Conservation (phyloP, 176 grass and related monocot genomes). For the Oryza glaberrima region DNA sequence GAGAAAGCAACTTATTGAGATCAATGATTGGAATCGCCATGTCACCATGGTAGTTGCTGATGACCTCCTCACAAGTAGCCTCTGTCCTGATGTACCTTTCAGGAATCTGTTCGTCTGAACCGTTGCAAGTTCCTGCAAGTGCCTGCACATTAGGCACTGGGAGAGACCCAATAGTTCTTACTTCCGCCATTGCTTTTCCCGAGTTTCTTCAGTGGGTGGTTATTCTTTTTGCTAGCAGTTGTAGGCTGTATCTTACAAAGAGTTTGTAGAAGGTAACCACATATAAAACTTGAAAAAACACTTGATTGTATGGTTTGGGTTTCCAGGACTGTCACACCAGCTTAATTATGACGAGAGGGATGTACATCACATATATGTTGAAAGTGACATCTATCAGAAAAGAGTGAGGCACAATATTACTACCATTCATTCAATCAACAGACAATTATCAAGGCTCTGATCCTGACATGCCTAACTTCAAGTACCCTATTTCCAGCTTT, state of each 20-base stretch:
- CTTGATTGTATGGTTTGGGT: too few relatives aligned
- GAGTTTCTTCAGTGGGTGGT: neutral
- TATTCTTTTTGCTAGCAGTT: neutral
- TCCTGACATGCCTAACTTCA: too few relatives aligned
- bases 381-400: neutral
- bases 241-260: neutral
- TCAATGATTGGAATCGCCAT: too few relatives aligned
- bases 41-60: neutral
- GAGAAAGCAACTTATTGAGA: too few relatives aligned
- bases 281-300: neutral
- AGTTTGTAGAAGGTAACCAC: neutral
- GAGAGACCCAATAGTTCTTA: neutral
- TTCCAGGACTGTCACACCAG: too few relatives aligned
- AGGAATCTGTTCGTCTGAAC: neutral
- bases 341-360: too few relatives aligned
- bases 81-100: constrained; percentile 39
- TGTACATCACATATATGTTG: too few relatives aligned
- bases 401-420: neutral
- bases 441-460: too few relatives aligned
- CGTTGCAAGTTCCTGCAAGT: neutral
- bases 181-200: neutral
- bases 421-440: neutral
- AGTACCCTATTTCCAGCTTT: too few relatives aligned
- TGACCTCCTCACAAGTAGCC: neutral
- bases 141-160: constrained; percentile 31